phyloP scores from a whole-genome alignment of 108 stramenopile genomes.

The Cyclotella kingstonii region DNA sequence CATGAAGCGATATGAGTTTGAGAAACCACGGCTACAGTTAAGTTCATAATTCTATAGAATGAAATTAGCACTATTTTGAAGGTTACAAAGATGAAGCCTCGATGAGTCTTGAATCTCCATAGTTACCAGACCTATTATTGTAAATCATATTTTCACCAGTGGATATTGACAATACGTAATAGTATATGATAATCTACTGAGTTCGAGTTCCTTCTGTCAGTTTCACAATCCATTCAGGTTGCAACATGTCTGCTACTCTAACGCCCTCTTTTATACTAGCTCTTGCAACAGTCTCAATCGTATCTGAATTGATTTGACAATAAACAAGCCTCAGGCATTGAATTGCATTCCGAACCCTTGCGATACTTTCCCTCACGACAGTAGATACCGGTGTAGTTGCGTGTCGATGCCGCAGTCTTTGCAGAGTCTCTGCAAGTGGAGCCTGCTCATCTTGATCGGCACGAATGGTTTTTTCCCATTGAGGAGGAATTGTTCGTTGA shows the following conservation, averaged over 20 bases:
- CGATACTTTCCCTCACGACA: slow-evolving; percentile 59
- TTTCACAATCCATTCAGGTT: slow-evolving; percentile 56
- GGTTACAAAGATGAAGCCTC: no score
- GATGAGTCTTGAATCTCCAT: no score
- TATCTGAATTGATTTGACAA: slow-evolving; percentile 64
- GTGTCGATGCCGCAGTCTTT: slow-evolving; percentile 71
- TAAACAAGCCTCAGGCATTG: slow-evolving; percentile 71
- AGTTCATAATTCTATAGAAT: no score
- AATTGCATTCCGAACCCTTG: slow-evolving; percentile 70
- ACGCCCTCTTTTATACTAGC: slow-evolving; percentile 46
- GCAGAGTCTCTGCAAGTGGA: slow-evolving; percentile 71
- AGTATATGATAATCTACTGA: background rate
- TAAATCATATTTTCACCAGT: no score
- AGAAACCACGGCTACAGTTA: no score
- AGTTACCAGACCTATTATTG: no score
- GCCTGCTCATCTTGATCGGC: slow-evolving; percentile 48
- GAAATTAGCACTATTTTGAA: no score
- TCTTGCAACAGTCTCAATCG: slow-evolving; percentile 55
- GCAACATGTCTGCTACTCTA: slow-evolving; percentile 60
- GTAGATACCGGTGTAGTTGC: slow-evolving; percentile 50
- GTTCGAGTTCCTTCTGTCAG: slow-evolving; percentile 54
- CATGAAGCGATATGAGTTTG: no score
- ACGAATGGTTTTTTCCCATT: slow-evolving; percentile 41
- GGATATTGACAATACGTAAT: no score
- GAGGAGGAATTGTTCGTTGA: slow-evolving; percentile 58